Conservation (phyloP, 805 yeast genomes). For the Metschnikowia peoriensis region DNA sequence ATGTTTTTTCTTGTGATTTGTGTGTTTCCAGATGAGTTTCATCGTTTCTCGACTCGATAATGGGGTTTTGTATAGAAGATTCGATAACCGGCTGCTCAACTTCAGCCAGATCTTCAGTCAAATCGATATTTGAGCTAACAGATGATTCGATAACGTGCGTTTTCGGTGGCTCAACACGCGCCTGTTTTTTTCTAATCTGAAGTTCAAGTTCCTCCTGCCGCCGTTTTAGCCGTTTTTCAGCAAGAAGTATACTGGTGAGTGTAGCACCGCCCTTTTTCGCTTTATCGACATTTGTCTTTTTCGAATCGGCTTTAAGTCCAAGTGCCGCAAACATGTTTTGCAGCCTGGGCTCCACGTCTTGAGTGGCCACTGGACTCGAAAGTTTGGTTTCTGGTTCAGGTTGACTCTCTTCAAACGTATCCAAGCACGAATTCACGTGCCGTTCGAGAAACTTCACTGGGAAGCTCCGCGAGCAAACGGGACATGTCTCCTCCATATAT, state of each 20-base stretch:
- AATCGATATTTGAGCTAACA: not conserved
- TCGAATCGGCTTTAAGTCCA: constrained; percentile 33
- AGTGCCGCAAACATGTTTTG: constrained; percentile 33
- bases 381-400: not conserved
- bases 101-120: not conserved
- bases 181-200: constrained; percentile 5
- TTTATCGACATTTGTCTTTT: constrained; percentile 19
- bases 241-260: constrained; percentile 34
- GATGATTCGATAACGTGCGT: not conserved
- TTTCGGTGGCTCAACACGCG: not conserved
- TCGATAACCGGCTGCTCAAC: not conserved
- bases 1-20: constrained; percentile 6
- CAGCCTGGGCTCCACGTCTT: constrained; percentile 1
- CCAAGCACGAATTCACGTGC: constrained; percentile 43
- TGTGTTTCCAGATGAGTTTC: constrained; percentile 18
- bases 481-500: constrained; percentile 26
- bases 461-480: constrained; percentile 33
- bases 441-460: constrained; percentile 28
- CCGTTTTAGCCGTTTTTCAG: constrained; percentile 29
- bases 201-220: constrained; percentile 17
- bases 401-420: constrained; percentile 22
- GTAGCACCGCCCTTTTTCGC: constrained; percentile 28
- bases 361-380: constrained; percentile 8
- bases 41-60: not conserved
- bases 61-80: not conserved